Conservation (phyloP, 139 green algal species). For the Cymbomonas tetramitiformis region DNA sequence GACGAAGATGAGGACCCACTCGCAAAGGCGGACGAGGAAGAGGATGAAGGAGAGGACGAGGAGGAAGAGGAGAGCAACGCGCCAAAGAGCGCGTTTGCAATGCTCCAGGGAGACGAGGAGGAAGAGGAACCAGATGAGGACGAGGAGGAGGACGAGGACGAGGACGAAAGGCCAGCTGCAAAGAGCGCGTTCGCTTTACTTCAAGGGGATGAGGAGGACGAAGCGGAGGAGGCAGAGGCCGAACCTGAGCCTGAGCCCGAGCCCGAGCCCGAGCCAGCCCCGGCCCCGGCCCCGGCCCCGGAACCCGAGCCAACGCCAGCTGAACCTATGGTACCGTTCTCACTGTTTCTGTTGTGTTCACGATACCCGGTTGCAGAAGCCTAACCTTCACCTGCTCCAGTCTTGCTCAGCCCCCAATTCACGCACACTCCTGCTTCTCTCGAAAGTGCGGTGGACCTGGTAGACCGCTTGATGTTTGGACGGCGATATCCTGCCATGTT, state of each 20-base stretch:
- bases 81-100: conserved; percentile 31
- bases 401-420: too few relatives aligned
- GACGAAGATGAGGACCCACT: conserved; percentile 3
- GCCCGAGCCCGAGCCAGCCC: not conserved
- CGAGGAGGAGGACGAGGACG: conserved; percentile 26
- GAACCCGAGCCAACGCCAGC: not conserved
- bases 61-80: conserved; percentile 27
- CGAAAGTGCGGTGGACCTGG: too few relatives aligned
- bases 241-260: conserved; percentile 12
- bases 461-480: too few relatives aligned
- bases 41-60: conserved; percentile 29
- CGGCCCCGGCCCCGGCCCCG: too few relatives aligned
- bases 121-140: conserved; percentile 21
- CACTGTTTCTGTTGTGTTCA: too few relatives aligned
- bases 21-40: conserved; percentile 14
- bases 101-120: conserved; percentile 12
- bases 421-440: too few relatives aligned
- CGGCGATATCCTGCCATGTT: too few relatives aligned
- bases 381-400: too few relatives aligned
- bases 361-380: too few relatives aligned
- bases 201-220: conserved; percentile 14
- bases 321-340: too few relatives aligned
- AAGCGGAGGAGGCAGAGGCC: conserved; percentile 26
- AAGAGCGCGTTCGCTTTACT: not conserved
- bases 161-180: conserved; percentile 15